A percentile compares a stretch with the other conserved stretches of the same genome.
Conservation (phyloP, 306 rosid genomes). For the Ceratonia siliqua region DNA sequence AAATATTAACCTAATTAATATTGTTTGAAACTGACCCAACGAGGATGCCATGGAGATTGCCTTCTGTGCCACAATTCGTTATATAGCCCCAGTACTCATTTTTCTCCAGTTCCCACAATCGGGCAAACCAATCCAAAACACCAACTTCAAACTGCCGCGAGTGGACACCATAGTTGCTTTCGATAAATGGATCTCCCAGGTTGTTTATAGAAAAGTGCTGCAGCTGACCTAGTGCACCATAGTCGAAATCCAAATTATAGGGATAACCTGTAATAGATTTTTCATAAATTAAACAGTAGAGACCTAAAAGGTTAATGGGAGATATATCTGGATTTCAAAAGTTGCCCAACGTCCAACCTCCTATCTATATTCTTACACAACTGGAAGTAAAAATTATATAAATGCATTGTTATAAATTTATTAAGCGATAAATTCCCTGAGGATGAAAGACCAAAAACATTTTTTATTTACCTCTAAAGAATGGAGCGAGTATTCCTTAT, state of each 20-base stretch:
- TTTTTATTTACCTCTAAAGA: not conserved
- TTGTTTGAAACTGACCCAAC: conserved; percentile 47
- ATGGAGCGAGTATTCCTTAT: not conserved
- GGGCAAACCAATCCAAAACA: conserved; percentile 98
- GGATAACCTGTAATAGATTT: conserved; percentile 54
- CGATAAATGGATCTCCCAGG: conserved; percentile 97
- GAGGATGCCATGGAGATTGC: conserved; percentile 86
- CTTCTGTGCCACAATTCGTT: conserved; percentile 98
- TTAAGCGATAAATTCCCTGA: not conserved
- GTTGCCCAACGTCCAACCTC: not conserved
- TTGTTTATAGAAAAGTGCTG: conserved; percentile 97
- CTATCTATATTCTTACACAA: not conserved
- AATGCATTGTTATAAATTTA: not conserved
- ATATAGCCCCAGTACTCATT: conserved; percentile 98
- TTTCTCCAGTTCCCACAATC: conserved; percentile 91
- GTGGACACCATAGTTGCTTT: too few species aligned
- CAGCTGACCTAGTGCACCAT: conserved; percentile 64
- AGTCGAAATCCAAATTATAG: conserved; percentile 76
- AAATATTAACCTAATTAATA: conserved; percentile 20
- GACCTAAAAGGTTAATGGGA: not conserved
- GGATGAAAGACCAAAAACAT: conserved; percentile 1
- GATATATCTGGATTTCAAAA: not conserved
- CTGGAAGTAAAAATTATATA: not conserved
- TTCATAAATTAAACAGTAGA: not conserved
- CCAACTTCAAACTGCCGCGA: too few species aligned